These are phyloP conservation scores for Domatiomyces globalis DNA, from an alignment of 2,329 filamentous ascomycete genomes.

Conservation along the genomic window DNA sequence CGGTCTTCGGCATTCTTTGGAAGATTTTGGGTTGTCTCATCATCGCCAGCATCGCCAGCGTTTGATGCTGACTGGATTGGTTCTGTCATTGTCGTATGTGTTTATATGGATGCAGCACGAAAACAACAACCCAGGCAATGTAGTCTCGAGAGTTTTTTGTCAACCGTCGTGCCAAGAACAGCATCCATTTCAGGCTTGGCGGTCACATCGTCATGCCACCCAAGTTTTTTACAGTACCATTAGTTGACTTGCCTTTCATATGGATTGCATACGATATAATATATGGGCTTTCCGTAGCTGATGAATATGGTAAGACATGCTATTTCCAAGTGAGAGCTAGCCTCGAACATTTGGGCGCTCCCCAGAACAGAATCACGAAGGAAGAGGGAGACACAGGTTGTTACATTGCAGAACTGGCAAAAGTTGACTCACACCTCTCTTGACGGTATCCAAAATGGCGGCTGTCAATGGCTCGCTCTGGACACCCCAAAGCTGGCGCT, in stretches of 20 bases:
- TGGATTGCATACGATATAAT: too few species aligned
- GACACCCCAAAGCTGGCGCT: conserved; percentile 26
- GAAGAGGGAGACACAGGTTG: too few species aligned
- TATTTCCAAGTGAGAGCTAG: too few species aligned
- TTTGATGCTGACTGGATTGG: conserved; percentile 28
- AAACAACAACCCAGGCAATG: neutral
- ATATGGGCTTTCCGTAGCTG: too few species aligned
- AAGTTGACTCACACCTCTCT: too few species aligned
- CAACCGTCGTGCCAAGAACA: neutral
- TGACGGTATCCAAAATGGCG: neutral
- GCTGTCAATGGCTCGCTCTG: conserved; percentile 42
- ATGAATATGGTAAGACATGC: too few species aligned
- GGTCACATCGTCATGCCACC: conserved; percentile 42
- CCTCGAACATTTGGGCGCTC: too few species aligned
- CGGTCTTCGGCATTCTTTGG: conserved; percentile 36
- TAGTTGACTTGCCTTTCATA: too few species aligned
- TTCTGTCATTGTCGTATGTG: conserved; percentile 27
- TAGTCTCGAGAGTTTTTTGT: neutral
- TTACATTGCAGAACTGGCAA: too few species aligned
- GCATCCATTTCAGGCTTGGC: conserved; percentile 15
- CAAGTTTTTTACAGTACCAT: too few species aligned
- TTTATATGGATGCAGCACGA: neutral
- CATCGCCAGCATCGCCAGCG: conserved; percentile 23
- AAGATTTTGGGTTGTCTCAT: conserved; percentile 18
- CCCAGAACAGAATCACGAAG: too few species aligned